Base-by-base conservation (phyloP, 805 yeast genomes). In the Priceomyces haplophilus region DNA sequence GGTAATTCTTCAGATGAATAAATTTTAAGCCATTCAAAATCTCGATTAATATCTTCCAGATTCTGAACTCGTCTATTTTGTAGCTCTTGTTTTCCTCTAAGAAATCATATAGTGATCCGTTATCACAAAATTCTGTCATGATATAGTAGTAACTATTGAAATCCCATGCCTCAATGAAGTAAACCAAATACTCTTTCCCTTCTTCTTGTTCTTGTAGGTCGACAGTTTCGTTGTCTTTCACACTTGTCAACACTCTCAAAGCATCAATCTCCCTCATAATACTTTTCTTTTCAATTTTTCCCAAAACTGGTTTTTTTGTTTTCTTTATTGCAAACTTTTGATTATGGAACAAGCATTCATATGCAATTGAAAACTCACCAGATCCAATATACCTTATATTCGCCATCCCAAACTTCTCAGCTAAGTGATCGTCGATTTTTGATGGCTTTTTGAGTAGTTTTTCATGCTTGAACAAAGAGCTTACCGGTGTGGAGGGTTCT, bases 91-190 rank as follows among this genome's bases (percentile, higher is more conserved):
- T 83, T 50, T 86, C 95, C 24, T 81, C 75, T 41, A 93, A 63
- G 56, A 91, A 93, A 45, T 79, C 79, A 55, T 83, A 93, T 44
- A 93, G 66, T 17, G 93, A 86, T 1, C 98, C 98, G 58, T 90
- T 93, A 56, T 90, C 98, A 65, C 97, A 93, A 62, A 71, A 90
- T 53, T 91, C 97, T 3, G 96, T 88, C 93, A 89, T 87, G 30
- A 93, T 88, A 60, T 91, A 93, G 50, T 84, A 78, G 51, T 82
- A 81, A 36, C 80, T 79, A 56, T 80, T 76, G 56, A 72, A 73
- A 50, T 87, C 95, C 97, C 97, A 91, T 23, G 85, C 87, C 58
- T 88, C 89, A 13, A 88, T 76, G 51, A 87, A 80, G 49, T 81
- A 81, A 35, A 93, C 78, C 30, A 93, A 78, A 58, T 87, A 82